phyloP scores from a whole-genome alignment of 2,329 filamentous ascomycete species.

The Penicillium sp. region DNA sequence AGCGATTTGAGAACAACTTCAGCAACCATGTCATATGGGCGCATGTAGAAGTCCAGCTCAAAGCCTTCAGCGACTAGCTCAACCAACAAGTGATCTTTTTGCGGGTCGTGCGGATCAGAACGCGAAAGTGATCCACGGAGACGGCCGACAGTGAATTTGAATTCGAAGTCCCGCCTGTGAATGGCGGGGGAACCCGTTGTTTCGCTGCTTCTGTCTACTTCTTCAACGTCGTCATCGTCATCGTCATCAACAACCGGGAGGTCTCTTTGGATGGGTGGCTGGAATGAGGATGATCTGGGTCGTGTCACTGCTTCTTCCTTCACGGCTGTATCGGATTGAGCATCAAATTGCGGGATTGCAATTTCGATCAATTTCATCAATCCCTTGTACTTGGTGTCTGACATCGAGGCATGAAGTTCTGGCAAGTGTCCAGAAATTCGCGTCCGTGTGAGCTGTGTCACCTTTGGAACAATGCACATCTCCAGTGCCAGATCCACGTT shows the following conservation, averaged over 20 bases:
- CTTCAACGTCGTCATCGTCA: conserved; percentile 52
- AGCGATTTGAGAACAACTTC: conserved; percentile 86
- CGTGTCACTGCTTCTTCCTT: conserved; percentile 39
- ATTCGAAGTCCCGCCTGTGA: conserved; percentile 89
- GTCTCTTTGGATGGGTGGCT: conserved; percentile 70
- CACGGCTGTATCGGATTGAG: conserved; percentile 38
- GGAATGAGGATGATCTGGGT: conserved; percentile 70
- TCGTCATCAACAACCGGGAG: conserved; percentile 77
- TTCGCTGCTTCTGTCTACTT: conserved; percentile 58
- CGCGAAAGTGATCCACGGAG: conserved; percentile 90
- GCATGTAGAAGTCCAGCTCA: conserved; percentile 80
- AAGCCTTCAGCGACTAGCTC: conserved; percentile 91
- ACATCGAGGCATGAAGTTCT: conserved; percentile 86
- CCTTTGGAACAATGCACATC: conserved; percentile 94
- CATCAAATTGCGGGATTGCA: conserved; percentile 80
- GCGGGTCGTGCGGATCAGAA: conserved; percentile 75
- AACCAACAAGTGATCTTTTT: conserved; percentile 79
- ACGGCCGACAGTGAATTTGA: conserved; percentile 94
- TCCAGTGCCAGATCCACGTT: conserved; percentile 98
- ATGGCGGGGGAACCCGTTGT: conserved; percentile 57
- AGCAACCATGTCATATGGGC: conserved; percentile 89
- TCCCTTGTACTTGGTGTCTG: conserved; percentile 94
- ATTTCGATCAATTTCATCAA: conserved; percentile 96
- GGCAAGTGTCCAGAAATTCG: conserved; percentile 90
- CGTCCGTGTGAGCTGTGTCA: conserved; percentile 87